phyloP scores from a whole-genome alignment of 257 asterid species.

The Nicotiana noctiflora region DNA sequence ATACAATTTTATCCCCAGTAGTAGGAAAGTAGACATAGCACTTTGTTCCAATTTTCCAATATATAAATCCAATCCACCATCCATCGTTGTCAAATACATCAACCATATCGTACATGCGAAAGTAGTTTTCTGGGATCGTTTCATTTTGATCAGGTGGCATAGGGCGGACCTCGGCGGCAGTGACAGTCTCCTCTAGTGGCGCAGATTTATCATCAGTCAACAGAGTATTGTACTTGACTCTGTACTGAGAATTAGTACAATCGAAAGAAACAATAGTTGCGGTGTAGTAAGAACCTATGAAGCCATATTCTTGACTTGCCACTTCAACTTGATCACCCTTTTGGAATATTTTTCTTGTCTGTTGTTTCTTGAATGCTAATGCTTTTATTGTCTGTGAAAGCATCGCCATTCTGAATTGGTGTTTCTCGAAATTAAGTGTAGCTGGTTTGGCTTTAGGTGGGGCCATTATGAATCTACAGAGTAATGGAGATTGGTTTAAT shows the following conservation, averaged over 20 bases:
- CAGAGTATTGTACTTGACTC: constrained; percentile 12
- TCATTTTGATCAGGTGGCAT: neutral
- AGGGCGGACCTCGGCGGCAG: constrained; percentile 9
- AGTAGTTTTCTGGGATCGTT: neutral
- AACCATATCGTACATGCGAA: neutral
- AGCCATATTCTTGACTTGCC: constrained; percentile 12
- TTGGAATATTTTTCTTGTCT: neutral
- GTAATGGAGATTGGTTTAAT: too few species aligned
- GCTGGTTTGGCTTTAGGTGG: neutral
- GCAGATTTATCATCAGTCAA: neutral
- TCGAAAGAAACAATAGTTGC: neutral
- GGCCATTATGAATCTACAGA: neutral
- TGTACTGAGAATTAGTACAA: neutral
- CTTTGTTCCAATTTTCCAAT: neutral
- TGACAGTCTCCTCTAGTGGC: neutral
- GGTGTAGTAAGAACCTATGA: constrained; percentile 11
- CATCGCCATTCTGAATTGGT: neutral
- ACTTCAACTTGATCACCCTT: constrained; percentile 9
- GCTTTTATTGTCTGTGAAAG: neutral
- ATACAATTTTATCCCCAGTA: too few species aligned
- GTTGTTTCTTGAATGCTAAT: neutral
- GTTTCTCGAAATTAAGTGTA: neutral
- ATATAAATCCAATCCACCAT: constrained; percentile 16
- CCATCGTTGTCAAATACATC: constrained; percentile 20
- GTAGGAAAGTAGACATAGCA: neutral